Evolutionary conservation across 2,329 filamentous ascomycete genomes (phyloP).

Genomic region (Cladophialophora chaetospira): DNA sequence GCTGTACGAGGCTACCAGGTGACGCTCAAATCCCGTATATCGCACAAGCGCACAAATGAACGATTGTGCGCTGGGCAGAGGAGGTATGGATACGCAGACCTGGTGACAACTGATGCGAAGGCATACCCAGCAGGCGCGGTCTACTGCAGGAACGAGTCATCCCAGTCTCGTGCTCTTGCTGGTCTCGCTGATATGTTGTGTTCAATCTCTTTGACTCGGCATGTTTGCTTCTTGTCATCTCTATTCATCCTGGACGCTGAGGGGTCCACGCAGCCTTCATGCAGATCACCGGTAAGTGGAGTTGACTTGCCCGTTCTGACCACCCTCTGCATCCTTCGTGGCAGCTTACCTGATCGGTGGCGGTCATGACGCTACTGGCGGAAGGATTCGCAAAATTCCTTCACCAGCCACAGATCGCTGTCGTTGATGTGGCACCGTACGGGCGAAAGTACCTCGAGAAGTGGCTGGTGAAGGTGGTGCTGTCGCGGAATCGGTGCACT

Average conservation of each 20-base stretch:
- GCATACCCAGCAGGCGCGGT: neutral
- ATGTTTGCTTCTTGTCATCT: neutral
- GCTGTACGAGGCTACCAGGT: neutral
- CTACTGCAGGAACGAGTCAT: slow-evolving; percentile 9
- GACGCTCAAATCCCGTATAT: neutral
- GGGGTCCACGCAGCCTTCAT: neutral
- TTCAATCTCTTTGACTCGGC: neutral
- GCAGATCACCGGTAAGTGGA: slow-evolving; percentile 6
- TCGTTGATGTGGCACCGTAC: too few species aligned
- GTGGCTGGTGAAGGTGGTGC: slow-evolving; percentile 7
- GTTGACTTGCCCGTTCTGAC: slow-evolving; percentile 5
- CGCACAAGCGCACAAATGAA: neutral
- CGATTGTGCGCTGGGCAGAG: neutral
- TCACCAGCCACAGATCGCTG: neutral
- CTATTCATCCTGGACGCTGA: neutral
- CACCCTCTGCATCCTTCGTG: slow-evolving; percentile 5
- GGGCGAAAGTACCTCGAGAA: too few species aligned
- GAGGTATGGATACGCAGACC: neutral
- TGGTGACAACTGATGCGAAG: neutral
- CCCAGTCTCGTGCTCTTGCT: neutral
- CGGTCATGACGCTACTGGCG: neutral
- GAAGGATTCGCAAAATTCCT: slow-evolving; percentile 10
- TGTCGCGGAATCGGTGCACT: too few species aligned
- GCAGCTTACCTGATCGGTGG: neutral
- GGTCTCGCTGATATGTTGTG: neutral